These are phyloP conservation scores for Starmerella vitae DNA, from an alignment of 805 yeast species.

Conservation along the genomic window DNA sequence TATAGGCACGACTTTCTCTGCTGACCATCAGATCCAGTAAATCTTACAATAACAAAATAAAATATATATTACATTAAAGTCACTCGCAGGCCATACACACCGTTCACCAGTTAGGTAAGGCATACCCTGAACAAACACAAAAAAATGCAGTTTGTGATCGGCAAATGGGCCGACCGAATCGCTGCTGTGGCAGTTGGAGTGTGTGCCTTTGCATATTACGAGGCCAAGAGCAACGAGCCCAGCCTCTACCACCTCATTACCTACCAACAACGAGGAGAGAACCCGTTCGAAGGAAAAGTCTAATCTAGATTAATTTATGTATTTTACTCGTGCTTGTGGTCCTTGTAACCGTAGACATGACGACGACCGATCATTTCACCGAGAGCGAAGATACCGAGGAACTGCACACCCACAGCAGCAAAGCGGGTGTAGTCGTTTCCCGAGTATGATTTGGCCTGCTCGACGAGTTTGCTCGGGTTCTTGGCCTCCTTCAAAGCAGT, in stretches of 20 bases:
- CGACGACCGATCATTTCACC: slow-evolving; percentile 98
- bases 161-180: slow-evolving; percentile 19
- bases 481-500: slow-evolving; percentile 11
- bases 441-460: slow-evolving; percentile 35
- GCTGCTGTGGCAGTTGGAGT: slow-evolving; percentile 19
- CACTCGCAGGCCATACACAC: no score
- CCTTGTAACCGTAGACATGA: slow-evolving; percentile 67
- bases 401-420: slow-evolving; percentile 67
- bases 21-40: no score
- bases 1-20: no score
- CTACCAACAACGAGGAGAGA: no score
- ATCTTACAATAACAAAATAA: no score
- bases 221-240: slow-evolving; percentile 21
- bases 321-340: slow-evolving; percentile 13
- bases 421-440: slow-evolving; percentile 49
- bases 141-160: slow-evolving; percentile 15
- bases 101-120: no score
- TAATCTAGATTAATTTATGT: no score
- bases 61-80: no score
- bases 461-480: slow-evolving; percentile 48
- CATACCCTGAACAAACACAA: not conserved
- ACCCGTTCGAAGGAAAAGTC: no score
- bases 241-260: slow-evolving; percentile 18
- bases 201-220: slow-evolving; percentile 20
- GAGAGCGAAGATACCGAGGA: slow-evolving; percentile 78